Evolutionary conservation across 108 stramenopile genomes (phyloP).

Genomic region (Chaetoceros muelleri): DNA sequence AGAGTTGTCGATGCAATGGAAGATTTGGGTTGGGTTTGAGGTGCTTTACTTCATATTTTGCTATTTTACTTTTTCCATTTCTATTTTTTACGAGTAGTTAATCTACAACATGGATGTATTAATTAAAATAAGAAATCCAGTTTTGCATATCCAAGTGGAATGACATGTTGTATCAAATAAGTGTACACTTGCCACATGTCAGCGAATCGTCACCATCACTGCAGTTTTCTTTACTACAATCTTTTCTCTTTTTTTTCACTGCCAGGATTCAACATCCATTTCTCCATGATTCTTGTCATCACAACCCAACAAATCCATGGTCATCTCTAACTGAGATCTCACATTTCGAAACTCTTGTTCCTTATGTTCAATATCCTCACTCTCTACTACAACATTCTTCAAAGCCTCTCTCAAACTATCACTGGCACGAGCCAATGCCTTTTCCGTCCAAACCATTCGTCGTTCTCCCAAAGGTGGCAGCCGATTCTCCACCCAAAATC

Average conservation of each 20-base stretch:
- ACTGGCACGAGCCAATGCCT: constrained; percentile 13
- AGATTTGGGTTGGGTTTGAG: constrained; percentile 34
- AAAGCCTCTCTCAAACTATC: constrained; percentile 15
- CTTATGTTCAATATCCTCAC: background rate
- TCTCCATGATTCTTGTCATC: no score
- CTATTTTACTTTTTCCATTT: background rate
- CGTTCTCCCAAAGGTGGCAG: constrained; percentile 31
- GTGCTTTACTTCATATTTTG: no score
- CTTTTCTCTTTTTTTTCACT: no score
- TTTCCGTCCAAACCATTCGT: constrained; percentile 31
- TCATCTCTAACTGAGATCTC: constrained; percentile 7
- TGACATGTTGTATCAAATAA: background rate
- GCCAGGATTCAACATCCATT: no score
- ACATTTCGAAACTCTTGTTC: constrained; percentile 23
- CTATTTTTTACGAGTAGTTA: constrained; percentile 4
- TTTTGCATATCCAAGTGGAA: no score
- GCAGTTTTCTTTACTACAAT: no score
- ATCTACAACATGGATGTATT: no score
- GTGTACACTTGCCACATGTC: background rate
- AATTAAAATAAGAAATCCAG: no score
- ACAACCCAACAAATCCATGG: no score
- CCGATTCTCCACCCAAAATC: constrained; percentile 43
- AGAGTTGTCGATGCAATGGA: constrained; percentile 40
- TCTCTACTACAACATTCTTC: background rate
- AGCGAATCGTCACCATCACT: no score